A percentile compares a stretch with the other conserved stretches of the same genome.
Evolutionary conservation across 768 basidiomycete genomes (phyloP).

Genomic region (Podaxis rugospora): DNA sequence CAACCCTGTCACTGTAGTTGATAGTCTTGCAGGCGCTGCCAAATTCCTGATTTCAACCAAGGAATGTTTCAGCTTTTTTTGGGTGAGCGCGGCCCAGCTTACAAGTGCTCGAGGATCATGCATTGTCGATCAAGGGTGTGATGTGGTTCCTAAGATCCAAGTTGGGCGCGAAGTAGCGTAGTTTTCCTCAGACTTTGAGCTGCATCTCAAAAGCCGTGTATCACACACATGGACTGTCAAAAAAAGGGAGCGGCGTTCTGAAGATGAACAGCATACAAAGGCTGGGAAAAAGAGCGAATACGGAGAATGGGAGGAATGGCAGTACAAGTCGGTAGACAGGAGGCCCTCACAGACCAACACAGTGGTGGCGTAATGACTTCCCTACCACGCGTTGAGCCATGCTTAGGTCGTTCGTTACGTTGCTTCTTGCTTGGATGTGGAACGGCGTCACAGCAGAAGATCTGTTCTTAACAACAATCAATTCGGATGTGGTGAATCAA

Average conservation of each 20-base stretch:
- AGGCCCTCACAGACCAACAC: not conserved
- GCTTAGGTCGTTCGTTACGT: constrained; percentile 72
- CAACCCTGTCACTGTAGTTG: too few species aligned
- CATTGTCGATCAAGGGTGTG: too few species aligned
- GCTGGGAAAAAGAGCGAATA: not conserved
- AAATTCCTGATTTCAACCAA: too few species aligned
- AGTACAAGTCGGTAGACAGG: not conserved
- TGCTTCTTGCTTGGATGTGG: constrained; percentile 66
- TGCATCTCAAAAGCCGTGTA: too few species aligned
- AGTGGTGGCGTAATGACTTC: constrained; percentile 6
- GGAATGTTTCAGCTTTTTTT: too few species aligned
- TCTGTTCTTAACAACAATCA: constrained; percentile 15
- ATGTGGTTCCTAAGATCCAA: too few species aligned
- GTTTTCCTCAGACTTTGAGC: too few species aligned
- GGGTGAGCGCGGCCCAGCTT: too few species aligned
- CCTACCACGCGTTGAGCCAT: constrained; percentile 66
- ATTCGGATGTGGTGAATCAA: not conserved
- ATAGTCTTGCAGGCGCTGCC: too few species aligned
- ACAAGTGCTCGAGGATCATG: too few species aligned
- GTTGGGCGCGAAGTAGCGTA: too few species aligned
- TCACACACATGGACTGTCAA: too few species aligned
- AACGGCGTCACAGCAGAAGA: constrained; percentile 47
- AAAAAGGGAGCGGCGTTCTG: not conserved
- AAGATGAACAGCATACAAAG: not conserved
- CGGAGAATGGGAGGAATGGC: not conserved